These are phyloP conservation scores for Pichia scutulata DNA, from an alignment of 805 yeast genomes.

Conservation along the genomic window DNA sequence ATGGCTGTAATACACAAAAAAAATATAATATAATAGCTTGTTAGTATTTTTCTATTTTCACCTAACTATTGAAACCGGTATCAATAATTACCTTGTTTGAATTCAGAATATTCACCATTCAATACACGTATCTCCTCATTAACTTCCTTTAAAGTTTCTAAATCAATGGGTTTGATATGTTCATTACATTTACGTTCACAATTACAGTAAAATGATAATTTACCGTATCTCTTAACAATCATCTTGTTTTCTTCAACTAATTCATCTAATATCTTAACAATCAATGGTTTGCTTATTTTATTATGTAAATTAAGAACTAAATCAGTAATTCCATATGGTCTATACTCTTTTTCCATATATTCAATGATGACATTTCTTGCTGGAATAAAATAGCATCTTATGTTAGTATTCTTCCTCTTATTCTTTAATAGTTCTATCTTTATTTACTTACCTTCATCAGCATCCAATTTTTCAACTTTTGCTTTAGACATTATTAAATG, in stretches of 20 bases:
- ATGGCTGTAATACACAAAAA: conserved; percentile 2
- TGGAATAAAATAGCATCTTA: background rate
- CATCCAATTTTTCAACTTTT: conserved; percentile 8
- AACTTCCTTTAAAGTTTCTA: conserved; percentile 5
- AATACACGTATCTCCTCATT: background rate
- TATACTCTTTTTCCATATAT: conserved; percentile 36
- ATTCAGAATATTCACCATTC: background rate
- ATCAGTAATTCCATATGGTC: conserved; percentile 43
- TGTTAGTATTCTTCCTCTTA: background rate
- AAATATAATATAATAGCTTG: background rate
- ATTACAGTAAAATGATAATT: conserved; percentile 35
- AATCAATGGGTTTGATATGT: background rate
- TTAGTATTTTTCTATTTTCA: background rate
- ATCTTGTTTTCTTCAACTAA: conserved; percentile 30
- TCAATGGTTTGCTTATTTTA: conserved; percentile 28
- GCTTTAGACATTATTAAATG: conserved; percentile 1
- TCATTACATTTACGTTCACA: conserved; percentile 10
- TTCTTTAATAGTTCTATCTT: no score
- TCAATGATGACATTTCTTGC: conserved; percentile 11
- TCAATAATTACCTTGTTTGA: background rate
- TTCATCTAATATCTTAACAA: conserved; percentile 30
- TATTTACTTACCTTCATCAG: conserved; percentile 13
- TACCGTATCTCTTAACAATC: conserved; percentile 36
- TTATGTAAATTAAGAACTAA: conserved; percentile 39
- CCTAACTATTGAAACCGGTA: background rate